Conservation (phyloP, 169 alveolate species). For the Cryptosporidium tyzzeri region DNA sequence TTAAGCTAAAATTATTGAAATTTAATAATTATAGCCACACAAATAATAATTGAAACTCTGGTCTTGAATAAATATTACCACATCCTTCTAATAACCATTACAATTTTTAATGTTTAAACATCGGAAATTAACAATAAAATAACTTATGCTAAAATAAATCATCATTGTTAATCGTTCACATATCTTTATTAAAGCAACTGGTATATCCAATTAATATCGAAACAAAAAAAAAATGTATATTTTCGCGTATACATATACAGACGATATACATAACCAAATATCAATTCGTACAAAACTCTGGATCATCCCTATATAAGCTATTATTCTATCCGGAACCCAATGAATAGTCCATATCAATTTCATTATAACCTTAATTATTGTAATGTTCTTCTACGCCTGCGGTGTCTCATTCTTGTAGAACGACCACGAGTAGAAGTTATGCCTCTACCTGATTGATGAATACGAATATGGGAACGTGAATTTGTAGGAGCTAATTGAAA, state of each 20-base stretch:
- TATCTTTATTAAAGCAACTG: not conserved
- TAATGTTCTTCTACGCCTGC: conserved; percentile 22
- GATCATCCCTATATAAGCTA: not conserved
- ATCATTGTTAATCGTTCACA: not conserved
- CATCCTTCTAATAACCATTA: not conserved
- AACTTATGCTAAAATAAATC: not conserved
- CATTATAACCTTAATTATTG: not conserved
- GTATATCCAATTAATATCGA: not conserved
- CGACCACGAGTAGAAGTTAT: conserved; percentile 1
- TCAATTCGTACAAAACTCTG: not conserved
- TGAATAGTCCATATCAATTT: not conserved
- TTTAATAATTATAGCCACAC: not conserved
- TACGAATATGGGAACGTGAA: not conserved
- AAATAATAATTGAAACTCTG: not conserved
- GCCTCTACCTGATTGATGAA: conserved; percentile 20
- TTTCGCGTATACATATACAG: not conserved
- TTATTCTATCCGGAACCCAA: not conserved
- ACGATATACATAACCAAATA: not conserved
- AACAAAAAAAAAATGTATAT: not conserved
- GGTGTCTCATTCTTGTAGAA: not conserved
- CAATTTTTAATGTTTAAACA: not conserved
- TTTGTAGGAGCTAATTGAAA: not conserved
- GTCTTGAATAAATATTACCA: not conserved
- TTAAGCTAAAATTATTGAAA: no score
- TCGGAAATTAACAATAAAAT: not conserved